Conservation (phyloP, 1,284 basidiomycete species). For the Tilletiopsis washingtonensis region DNA sequence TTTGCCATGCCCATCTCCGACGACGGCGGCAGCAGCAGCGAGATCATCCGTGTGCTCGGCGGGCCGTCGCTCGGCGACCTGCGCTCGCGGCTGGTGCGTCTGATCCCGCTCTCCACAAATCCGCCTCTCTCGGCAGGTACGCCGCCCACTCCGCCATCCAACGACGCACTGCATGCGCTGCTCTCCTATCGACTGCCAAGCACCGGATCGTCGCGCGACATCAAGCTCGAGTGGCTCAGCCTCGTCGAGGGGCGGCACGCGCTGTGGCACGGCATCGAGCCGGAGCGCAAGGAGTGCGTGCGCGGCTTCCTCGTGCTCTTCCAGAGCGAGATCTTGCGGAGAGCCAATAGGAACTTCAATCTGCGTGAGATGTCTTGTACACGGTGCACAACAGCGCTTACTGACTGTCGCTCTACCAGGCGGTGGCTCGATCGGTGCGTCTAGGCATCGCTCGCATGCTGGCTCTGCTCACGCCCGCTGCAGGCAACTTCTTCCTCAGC, state of each 20-base stretch:
- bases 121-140: no score
- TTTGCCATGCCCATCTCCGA: slow-evolving; percentile 58
- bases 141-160: slow-evolving; percentile 45
- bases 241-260: slow-evolving; percentile 80
- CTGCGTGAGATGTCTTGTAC: slow-evolving; percentile 39
- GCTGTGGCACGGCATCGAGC: slow-evolving; percentile 81
- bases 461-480: no score
- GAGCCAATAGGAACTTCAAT: slow-evolving; percentile 54
- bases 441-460: no score
- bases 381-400: no score
- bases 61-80: slow-evolving; percentile 50
- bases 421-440: no score
- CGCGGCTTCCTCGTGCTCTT: slow-evolving; percentile 73
- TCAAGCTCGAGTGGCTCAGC: slow-evolving; percentile 81
- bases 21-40: slow-evolving; percentile 53
- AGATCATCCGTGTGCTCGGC: slow-evolving; percentile 36
- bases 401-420: no score
- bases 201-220: slow-evolving; percentile 61
- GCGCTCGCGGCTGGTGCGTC: slow-evolving; percentile 67
- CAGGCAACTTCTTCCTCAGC: slow-evolving; percentile 41
- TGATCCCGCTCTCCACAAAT: slow-evolving; percentile 64
- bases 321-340: slow-evolving; percentile 72
- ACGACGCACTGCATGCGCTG: slow-evolving; percentile 60
- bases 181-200: slow-evolving; percentile 72
- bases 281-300: slow-evolving; percentile 83